Conservation (phyloP, 495 filamentous ascomycete genomes). For the Talaromyces trachyspermus region DNA sequence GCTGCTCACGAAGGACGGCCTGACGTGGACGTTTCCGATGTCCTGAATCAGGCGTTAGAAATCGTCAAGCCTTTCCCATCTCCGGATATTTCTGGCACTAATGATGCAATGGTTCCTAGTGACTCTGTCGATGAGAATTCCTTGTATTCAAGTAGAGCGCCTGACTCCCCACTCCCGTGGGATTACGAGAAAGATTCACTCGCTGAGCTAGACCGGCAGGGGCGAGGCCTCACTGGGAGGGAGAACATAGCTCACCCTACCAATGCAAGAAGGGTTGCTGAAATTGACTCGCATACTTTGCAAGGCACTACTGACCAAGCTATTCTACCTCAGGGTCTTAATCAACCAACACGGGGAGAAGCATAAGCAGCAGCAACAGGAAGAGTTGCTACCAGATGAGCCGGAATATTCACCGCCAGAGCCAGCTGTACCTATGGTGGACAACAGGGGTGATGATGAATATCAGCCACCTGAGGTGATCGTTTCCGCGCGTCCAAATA, state of each 20-base stretch:
- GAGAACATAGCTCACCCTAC: not conserved
- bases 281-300: not conserved
- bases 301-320: constrained; percentile 8
- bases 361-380: not conserved
- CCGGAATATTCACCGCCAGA: constrained; percentile 46
- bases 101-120: constrained; percentile 49
- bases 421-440: constrained; percentile 30
- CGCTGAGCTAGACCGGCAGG: constrained; percentile 12
- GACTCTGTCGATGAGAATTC: constrained; percentile 88
- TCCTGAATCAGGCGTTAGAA: constrained; percentile 62
- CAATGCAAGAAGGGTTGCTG: not conserved
- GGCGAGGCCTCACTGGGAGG: constrained; percentile 9
- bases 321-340: constrained; percentile 5
- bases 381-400: constrained; percentile 31
- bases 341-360: not conserved
- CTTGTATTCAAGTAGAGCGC: constrained; percentile 83
- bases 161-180: constrained; percentile 37
- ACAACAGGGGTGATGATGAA: constrained; percentile 20
- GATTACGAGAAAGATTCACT: constrained; percentile 16
- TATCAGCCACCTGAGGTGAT: constrained; percentile 10
- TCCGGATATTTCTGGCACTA: constrained; percentile 42
- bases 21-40: constrained; percentile 68
- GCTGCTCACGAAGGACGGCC: constrained; percentile 52
- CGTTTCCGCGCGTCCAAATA: not conserved
- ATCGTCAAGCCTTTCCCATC: constrained; percentile 58